Evolutionary conservation across 2,329 filamentous ascomycete species (phyloP).

Genomic region (Akanthomyces muscarius): DNA sequence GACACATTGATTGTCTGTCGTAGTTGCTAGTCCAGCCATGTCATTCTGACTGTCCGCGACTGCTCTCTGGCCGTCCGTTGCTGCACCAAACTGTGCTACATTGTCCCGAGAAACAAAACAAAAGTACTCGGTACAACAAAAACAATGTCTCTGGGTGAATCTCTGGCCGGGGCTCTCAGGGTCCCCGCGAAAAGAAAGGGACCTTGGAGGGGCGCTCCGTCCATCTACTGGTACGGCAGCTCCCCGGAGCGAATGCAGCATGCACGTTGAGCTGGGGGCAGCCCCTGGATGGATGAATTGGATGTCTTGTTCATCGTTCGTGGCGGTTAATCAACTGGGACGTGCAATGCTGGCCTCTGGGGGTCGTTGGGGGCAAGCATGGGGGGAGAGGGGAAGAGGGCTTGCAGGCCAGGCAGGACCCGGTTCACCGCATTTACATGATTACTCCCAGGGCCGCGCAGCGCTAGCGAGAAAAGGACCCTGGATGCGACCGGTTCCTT

Average conservation of each 20-base stretch:
- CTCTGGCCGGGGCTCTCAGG: background rate
- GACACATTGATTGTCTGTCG: background rate
- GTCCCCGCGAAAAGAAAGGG: slow-evolving; percentile 7
- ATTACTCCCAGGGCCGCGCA: background rate
- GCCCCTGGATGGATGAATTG: slow-evolving; percentile 1
- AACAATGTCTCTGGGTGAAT: slow-evolving; percentile 2
- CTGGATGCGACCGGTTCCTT: background rate
- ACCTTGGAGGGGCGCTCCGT: background rate
- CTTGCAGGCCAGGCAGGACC: background rate
- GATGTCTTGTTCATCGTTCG: background rate
- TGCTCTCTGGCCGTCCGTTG: background rate
- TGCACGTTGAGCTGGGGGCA: slow-evolving; percentile 13
- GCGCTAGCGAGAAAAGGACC: background rate
- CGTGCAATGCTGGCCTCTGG: no score
- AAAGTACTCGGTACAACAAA: background rate
- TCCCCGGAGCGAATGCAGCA: slow-evolving; percentile 8
- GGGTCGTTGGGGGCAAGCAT: background rate
- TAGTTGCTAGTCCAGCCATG: background rate
- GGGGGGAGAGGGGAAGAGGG: background rate
- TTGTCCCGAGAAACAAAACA: slow-evolving; percentile 5
- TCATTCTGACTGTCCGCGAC: background rate
- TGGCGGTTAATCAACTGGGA: slow-evolving; percentile 1
- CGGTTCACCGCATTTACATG: slow-evolving; percentile 16
- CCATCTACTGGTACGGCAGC: background rate
- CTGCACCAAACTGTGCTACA: background rate